Percentiles rank a stretch among this genome's conserved stretches.
Conservation (phyloP, 148 eudicot species). For the Cornus suecica region DNA sequence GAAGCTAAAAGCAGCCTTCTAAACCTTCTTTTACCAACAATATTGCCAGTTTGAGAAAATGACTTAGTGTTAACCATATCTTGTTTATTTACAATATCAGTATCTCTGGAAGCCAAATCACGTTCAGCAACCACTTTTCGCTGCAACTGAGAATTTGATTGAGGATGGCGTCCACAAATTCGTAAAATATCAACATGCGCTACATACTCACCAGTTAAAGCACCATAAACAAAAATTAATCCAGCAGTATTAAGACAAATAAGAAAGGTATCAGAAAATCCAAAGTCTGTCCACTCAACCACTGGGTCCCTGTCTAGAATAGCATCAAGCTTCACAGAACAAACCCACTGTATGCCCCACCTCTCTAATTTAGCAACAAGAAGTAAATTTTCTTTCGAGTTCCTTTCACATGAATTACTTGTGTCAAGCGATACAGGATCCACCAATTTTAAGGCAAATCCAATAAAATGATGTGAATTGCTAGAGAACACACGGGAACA, state of each 20-base stretch:
- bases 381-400: conserved; percentile 29
- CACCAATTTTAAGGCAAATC: conserved; percentile 52
- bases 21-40: conserved; percentile 40
- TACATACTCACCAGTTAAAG: conserved; percentile 60
- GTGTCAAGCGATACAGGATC: conserved; percentile 24
- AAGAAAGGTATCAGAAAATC: conserved; percentile 64
- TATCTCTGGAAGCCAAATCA: conserved; percentile 18
- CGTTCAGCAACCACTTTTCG: conserved; percentile 21
- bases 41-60: conserved; percentile 18
- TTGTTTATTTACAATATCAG: conserved; percentile 17
- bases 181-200: conserved; percentile 43
- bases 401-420: conserved; percentile 21
- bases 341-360: conserved; percentile 78
- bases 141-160: conserved; percentile 18
- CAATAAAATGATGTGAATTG: conserved; percentile 56
- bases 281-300: conserved; percentile 81
- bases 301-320: conserved; percentile 27
- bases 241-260: conserved; percentile 75
- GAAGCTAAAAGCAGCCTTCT: conserved; percentile 61
- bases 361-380: conserved; percentile 52
- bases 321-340: conserved; percentile 56
- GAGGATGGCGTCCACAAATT: conserved; percentile 40
- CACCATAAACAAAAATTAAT: conserved; percentile 47
- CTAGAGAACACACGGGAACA: conserved; percentile 73
- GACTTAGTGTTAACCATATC: conserved; percentile 13